Evolutionary conservation across 78 protist species (phyloP).

Genomic region (Blattamonas nauphoetae): DNA sequence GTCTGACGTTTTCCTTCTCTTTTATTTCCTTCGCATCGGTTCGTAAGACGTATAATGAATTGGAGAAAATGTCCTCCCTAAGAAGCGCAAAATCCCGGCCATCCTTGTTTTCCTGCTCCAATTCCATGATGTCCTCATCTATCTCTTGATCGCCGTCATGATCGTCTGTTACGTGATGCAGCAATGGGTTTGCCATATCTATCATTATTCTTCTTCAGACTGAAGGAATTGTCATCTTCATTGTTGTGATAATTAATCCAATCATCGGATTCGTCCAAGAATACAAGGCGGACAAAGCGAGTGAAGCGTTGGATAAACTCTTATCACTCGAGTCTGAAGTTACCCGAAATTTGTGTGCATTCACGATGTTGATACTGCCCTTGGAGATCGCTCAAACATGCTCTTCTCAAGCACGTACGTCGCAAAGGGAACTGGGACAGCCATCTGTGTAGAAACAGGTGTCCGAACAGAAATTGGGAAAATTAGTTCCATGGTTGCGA

Average conservation of each 20-base stretch:
- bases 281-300: conserved; percentile 47
- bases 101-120: conserved; percentile 6
- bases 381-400: conserved; percentile 10
- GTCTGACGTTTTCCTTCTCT: too few species aligned
- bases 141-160: background rate
- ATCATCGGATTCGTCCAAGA: conserved; percentile 61
- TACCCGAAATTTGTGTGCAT: background rate
- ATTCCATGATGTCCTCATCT: background rate
- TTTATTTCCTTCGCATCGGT: too few species aligned
- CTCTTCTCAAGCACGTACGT: background rate
- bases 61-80: background rate
- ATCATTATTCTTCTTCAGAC: too few species aligned
- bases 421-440: background rate
- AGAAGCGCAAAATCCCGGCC: background rate
- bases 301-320: conserved; percentile 38
- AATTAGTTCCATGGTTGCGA: background rate
- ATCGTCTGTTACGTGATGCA: background rate
- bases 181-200: too few species aligned
- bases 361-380: background rate
- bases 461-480: background rate
- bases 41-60: too few species aligned
- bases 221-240: conserved; percentile 38
- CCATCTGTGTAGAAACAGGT: background rate
- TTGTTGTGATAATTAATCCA: conserved; percentile 56
- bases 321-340: conserved; percentile 20